Conservation (phyloP, 176 grass and related monocot genomes). For the Avena sativa region DNA sequence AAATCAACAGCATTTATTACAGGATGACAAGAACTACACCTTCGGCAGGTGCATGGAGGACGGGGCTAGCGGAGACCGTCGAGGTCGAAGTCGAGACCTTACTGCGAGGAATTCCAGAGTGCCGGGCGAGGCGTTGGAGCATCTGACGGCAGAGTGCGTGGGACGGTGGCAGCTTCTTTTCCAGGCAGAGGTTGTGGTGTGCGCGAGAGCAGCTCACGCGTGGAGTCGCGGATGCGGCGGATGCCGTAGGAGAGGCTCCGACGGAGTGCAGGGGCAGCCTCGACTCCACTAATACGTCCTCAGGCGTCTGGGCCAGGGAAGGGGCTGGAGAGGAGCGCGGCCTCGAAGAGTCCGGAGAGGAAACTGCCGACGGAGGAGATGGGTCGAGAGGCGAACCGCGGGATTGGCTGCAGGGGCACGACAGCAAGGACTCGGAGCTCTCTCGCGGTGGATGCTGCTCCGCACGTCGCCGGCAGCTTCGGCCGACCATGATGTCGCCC, state of each 20-base stretch:
- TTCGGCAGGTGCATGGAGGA: background rate
- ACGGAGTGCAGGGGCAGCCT: constrained; percentile 46
- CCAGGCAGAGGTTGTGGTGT: background rate
- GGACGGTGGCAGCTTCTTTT: too few relatives aligned
- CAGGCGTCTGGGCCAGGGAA: constrained; percentile 47
- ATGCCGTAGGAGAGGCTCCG: constrained; percentile 76
- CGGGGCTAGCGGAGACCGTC: too few relatives aligned
- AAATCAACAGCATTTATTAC: background rate
- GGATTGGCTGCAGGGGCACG: too few relatives aligned
- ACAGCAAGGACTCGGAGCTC: too few relatives aligned
- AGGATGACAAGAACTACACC: background rate
- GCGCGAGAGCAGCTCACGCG: constrained; percentile 42
- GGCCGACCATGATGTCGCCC: too few relatives aligned
- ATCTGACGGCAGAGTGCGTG: too few relatives aligned
- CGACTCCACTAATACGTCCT: constrained; percentile 1
- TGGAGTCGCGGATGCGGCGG: constrained; percentile 49
- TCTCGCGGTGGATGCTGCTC: too few relatives aligned
- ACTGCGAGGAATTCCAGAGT: too few relatives aligned
- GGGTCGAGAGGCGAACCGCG: constrained; percentile 65
- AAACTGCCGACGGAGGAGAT: constrained; percentile 58
- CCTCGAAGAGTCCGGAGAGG: constrained; percentile 66
- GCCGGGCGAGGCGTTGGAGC: too few relatives aligned
- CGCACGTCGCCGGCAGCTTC: too few relatives aligned
- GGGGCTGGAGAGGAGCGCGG: constrained; percentile 67
- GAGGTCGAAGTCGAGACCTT: too few relatives aligned